Percentiles rank a stretch among this genome's conserved stretches.
These are phyloP conservation scores for Caloboletus inedulis DNA, from an alignment of 1,284 basidiomycete species.

Conservation along the genomic window DNA sequence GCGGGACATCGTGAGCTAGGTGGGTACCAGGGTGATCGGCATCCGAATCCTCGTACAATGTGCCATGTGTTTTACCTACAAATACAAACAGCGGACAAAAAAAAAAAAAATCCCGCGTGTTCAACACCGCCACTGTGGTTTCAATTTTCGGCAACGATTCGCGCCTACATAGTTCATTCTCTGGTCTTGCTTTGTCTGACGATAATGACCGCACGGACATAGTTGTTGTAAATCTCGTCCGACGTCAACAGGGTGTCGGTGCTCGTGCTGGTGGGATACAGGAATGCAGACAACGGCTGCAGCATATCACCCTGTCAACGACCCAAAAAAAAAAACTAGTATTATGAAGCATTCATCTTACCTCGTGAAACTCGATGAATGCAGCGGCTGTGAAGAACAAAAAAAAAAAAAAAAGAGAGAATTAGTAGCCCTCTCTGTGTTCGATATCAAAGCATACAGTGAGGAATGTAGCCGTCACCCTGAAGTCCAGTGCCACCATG, in stretches of 20 bases:
- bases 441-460: constrained; percentile 41
- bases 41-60: neutral
- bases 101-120: no score
- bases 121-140: neutral
- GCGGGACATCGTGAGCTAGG: no score
- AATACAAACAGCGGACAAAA: neutral
- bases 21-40: neutral
- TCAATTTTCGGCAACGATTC: neutral
- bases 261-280: constrained; percentile 43
- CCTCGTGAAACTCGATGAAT: constrained; percentile 74
- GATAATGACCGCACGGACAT: constrained; percentile 48
- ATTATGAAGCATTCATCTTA: constrained; percentile 12
- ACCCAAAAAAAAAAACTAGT: neutral
- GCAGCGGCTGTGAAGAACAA: constrained; percentile 48
- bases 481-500: constrained; percentile 68
- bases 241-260: constrained; percentile 54
- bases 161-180: constrained; percentile 4
- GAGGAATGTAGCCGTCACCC: constrained; percentile 58
- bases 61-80: neutral
- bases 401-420: neutral
- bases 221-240: constrained; percentile 60
- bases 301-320: neutral
- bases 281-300: constrained; percentile 49
- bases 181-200: constrained; percentile 11
- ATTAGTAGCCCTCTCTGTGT: neutral